phyloP scores from a whole-genome alignment of 2,329 filamentous ascomycete genomes.

The Talaromyces sp. region DNA sequence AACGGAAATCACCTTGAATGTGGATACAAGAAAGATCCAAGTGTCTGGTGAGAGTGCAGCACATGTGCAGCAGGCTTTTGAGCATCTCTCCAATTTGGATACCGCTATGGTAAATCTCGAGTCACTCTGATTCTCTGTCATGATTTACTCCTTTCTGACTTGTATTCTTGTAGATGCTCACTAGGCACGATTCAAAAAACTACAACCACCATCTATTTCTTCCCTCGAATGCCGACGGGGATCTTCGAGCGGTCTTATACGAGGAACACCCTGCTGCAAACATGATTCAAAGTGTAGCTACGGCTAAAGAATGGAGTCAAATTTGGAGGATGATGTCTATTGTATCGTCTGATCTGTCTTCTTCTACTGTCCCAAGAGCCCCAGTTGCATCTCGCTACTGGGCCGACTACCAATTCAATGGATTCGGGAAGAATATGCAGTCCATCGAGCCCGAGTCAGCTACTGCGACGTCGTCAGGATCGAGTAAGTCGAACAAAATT shows the following conservation, averaged over 20 bases:
- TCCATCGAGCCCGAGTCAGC: neutral
- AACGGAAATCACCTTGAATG: conserved; percentile 19
- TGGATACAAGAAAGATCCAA: conserved; percentile 18
- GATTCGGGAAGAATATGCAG: neutral
- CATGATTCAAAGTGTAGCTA: neutral
- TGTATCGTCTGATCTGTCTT: neutral
- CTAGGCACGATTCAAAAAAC: neutral
- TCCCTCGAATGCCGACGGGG: neutral
- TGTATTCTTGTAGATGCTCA: neutral
- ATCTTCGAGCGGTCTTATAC: neutral
- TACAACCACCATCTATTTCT: conserved; percentile 3
- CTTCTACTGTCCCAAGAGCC: neutral
- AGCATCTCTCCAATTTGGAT: conserved; percentile 22
- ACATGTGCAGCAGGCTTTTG: conserved; percentile 24
- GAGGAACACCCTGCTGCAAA: neutral
- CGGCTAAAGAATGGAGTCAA: neutral
- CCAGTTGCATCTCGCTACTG: neutral
- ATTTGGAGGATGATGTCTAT: neutral
- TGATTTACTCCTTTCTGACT: neutral
- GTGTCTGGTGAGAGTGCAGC: conserved; percentile 18
- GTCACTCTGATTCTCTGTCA: neutral
- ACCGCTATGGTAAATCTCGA: conserved; percentile 18
- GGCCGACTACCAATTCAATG: neutral
- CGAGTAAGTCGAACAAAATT: neutral
- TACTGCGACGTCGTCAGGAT: neutral